Evolutionary conservation across 1,284 basidiomycete species (phyloP).

Genomic region (Rhodotorula sp.): DNA sequence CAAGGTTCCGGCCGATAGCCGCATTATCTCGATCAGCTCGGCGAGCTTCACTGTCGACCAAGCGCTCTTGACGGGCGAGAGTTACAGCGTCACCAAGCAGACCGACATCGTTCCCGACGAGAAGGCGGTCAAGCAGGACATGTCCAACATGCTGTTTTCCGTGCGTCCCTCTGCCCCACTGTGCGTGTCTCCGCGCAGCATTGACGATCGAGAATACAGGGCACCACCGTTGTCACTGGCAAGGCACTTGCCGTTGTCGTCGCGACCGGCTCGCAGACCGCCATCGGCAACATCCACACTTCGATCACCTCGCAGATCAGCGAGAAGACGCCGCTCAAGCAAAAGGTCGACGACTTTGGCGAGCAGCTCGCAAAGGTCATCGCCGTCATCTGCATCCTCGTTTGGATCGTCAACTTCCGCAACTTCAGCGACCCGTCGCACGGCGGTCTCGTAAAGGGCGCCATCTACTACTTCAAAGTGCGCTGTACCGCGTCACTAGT

Average conservation of each 20-base stretch:
- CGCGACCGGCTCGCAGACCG: slow-evolving; percentile 78
- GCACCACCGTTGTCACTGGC: slow-evolving; percentile 91
- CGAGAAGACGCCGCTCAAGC: slow-evolving; percentile 92
- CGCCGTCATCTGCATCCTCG: slow-evolving; percentile 88
- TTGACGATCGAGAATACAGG: slow-evolving; percentile 55
- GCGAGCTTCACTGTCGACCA: slow-evolving; percentile 91
- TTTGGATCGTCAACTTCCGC: slow-evolving; percentile 91
- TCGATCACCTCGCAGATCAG: slow-evolving; percentile 80
- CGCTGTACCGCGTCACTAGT: not conserved
- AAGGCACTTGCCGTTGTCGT: slow-evolving; percentile 80
- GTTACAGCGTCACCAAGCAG: slow-evolving; percentile 79
- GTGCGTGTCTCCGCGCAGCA: not conserved
- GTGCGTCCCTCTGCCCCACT: slow-evolving; percentile 54
- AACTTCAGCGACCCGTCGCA: slow-evolving; percentile 92
- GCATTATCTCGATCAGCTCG: slow-evolving; percentile 81
- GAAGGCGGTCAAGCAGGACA: slow-evolving; percentile 89
- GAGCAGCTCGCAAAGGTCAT: slow-evolving; percentile 95
- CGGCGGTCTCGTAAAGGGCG: slow-evolving; percentile 83
- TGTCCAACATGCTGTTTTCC: slow-evolving; percentile 91
- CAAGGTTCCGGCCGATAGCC: slow-evolving; percentile 89
- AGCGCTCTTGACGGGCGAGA: slow-evolving; percentile 91
- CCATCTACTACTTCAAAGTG: slow-evolving; percentile 89
- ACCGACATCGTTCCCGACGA: slow-evolving; percentile 60
- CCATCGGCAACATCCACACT: slow-evolving; percentile 92
- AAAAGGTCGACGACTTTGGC: slow-evolving; percentile 94